Evolutionary conservation across 2,329 filamentous ascomycete genomes (phyloP).

Genomic region (Penicillium sp.): DNA sequence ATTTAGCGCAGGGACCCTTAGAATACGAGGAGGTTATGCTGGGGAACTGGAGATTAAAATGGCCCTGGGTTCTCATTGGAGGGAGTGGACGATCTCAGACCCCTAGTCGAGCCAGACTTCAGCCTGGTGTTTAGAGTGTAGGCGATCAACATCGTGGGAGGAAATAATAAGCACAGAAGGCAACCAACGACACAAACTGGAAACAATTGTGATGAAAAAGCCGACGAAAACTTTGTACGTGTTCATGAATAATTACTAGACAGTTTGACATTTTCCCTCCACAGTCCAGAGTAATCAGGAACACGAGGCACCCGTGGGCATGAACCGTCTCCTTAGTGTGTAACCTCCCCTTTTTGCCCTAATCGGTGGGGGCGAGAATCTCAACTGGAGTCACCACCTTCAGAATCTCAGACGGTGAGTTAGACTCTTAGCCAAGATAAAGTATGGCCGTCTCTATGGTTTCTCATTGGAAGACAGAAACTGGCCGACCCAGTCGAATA

Average conservation of each 20-base stretch:
- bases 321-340: background rate
- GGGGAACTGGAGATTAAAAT: background rate
- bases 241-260: background rate
- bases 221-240: background rate
- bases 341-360: background rate
- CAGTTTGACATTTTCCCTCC: background rate
- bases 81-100: background rate
- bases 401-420: background rate
- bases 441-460: background rate
- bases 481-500: background rate
- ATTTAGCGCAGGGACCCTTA: background rate
- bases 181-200: no score
- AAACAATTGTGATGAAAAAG: background rate
- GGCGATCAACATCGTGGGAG: background rate
- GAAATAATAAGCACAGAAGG: no score
- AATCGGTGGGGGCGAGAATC: background rate
- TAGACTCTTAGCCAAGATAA: background rate
- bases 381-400: background rate
- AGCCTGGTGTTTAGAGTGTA: conserved; percentile 1
- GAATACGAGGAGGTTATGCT: background rate
- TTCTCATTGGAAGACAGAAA: background rate
- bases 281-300: background rate
- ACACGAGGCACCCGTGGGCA: background rate
- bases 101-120: background rate
- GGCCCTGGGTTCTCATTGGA: background rate